phyloP scores from a whole-genome alignment of 495 filamentous ascomycete genomes.

The Aspergillus steynii region DNA sequence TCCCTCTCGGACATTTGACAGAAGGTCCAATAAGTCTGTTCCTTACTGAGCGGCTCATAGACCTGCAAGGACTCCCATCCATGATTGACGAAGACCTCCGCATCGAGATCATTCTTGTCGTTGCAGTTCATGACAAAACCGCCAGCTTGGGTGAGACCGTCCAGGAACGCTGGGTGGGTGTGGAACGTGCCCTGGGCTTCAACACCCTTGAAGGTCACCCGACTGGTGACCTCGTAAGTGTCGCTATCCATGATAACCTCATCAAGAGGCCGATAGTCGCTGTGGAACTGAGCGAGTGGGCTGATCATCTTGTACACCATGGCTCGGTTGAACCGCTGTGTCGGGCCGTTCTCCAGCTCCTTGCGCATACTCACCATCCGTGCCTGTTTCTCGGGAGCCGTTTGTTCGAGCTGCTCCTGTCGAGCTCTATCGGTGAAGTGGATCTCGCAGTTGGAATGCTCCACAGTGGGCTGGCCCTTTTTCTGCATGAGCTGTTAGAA shows the following conservation, averaged over 20 bases:
- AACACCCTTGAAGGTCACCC: slow-evolving; percentile 31
- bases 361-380: slow-evolving; percentile 47
- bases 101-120: slow-evolving; percentile 44
- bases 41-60: slow-evolving; percentile 16
- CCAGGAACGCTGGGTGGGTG: slow-evolving; percentile 42
- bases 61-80: slow-evolving; percentile 44
- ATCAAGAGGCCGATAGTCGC: slow-evolving; percentile 58
- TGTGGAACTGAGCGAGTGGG: slow-evolving; percentile 62
- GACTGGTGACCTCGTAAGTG: slow-evolving; percentile 35
- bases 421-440: not conserved
- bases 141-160: slow-evolving; percentile 48
- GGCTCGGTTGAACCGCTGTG: slow-evolving; percentile 32
- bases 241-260: slow-evolving; percentile 36
- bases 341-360: slow-evolving; percentile 14
- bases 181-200: slow-evolving; percentile 8
- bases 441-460: slow-evolving; percentile 6
- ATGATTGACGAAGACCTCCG: slow-evolving; percentile 46
- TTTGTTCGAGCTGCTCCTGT: not conserved
- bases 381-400: slow-evolving; percentile 12
- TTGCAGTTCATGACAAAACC: slow-evolving; percentile 57
- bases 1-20: slow-evolving; percentile 41
- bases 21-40: slow-evolving; percentile 38
- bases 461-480: not conserved
- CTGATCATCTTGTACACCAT: slow-evolving; percentile 70
- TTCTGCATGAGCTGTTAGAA: too few relatives aligned